Base-by-base conservation (phyloP, 2,329 filamentous ascomycete species). In the Fusarium palustre region DNA sequence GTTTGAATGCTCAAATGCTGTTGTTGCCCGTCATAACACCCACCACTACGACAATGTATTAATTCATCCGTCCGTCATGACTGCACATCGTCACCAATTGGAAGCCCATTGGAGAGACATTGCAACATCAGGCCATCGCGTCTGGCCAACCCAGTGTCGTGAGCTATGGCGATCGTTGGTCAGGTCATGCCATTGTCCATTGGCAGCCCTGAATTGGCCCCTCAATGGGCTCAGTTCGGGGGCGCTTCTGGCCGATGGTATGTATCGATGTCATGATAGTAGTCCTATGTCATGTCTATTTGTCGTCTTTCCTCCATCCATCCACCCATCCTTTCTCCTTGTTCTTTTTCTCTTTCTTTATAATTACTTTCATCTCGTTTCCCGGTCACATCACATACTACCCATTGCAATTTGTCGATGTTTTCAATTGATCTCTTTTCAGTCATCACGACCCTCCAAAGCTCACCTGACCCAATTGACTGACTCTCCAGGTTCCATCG, bases 81-180 rank as follows among this genome's bases (percentile, higher is more conserved):
- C 43, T 60, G 33, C 38, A 28, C 30, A 25, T 39, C 31, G 61
- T 58, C 36, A 55, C 49, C 57, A 58, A 59, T 55, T 30, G 16
- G 48, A 52, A 56, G 24, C 45, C 34, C 53, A 62, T 59, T 46
- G 46, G 47, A 34, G 43, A 46, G 43, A 33, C 47, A 65, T 47
- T 22, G 31, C 48, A 20, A 55, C 48, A 74, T 74, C 72, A 74
- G 72, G 52, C 72, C 72, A 74, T 68, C 59, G 36, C 48, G 52
- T 46, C 47, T 30, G 46, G 47, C 59, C 63, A 63, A 69, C 43
- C 48, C 57, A 48, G 45, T 64, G 68, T 74, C 65, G 72, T 50
- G 70, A 70, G 71, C 71, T 57, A 71, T 59, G 71, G 47, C 63
- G 70, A 73, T 74, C 63, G 55, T 56, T 57, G 63, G 54, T 62